Conservation (phyloP, 768 basidiomycete species). For the Kwoniella shandongensis region DNA sequence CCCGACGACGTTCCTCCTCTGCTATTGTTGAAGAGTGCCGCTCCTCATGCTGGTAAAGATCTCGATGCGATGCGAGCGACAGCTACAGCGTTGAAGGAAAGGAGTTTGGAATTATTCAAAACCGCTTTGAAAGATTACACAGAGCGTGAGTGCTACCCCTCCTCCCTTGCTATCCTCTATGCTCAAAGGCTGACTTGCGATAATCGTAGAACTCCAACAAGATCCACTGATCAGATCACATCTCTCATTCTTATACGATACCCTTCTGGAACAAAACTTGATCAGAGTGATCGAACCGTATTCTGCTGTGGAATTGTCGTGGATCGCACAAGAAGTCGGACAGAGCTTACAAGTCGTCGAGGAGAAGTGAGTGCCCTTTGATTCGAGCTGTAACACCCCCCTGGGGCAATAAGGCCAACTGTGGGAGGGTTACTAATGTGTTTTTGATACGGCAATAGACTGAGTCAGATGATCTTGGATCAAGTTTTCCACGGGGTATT, state of each 20-base stretch:
- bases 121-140: slow-evolving; percentile 81
- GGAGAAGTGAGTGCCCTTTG: slow-evolving; percentile 68
- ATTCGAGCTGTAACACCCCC: too few relatives aligned
- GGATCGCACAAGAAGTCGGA: slow-evolving; percentile 82
- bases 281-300: slow-evolving; percentile 95
- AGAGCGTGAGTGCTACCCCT: slow-evolving; percentile 62
- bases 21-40: slow-evolving; percentile 78
- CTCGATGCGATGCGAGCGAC: slow-evolving; percentile 95
- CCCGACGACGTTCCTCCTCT: slow-evolving; percentile 91
- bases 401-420: too few relatives aligned
- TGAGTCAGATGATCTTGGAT: slow-evolving; percentile 98
- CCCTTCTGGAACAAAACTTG: slow-evolving; percentile 91
- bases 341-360: slow-evolving; percentile 87
- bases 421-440: not conserved
- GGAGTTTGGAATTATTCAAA: slow-evolving; percentile 87
- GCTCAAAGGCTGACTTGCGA: not conserved
- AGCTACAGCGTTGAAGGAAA: slow-evolving; percentile 87
- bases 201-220: slow-evolving; percentile 81
- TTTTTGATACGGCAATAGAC: slow-evolving; percentile 56
- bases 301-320: slow-evolving; percentile 82
- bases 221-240: slow-evolving; percentile 95
- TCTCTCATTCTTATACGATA: slow-evolving; percentile 90
- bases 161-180: too few relatives aligned
- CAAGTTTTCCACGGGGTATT: slow-evolving; percentile 90
- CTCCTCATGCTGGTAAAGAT: slow-evolving; percentile 84